Base-by-base conservation (phyloP, 2,329 filamentous ascomycete genomes). In the Epichloe festucae region DNA sequence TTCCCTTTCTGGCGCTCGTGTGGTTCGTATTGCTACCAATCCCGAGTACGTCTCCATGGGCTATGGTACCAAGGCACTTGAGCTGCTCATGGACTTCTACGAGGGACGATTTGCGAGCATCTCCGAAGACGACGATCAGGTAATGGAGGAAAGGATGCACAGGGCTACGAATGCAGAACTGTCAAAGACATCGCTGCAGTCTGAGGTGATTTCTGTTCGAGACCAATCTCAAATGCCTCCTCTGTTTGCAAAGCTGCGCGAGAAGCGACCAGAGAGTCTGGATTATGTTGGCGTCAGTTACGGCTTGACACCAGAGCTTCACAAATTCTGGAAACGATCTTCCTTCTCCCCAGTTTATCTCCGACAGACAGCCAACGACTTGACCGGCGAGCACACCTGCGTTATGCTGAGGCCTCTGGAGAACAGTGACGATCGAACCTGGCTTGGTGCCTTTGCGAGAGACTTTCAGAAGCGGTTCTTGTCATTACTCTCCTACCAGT, bases 241-340 rank as follows among this genome's bases (percentile, higher is more conserved):
- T 0, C 76, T 98, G 2, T 97, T 98, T 62, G 80, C 89, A 11
- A 91, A 90, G 60, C 75, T 98, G 34, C 81, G 85, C 0, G 89
- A 98, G 69, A 82, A 87, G 57, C 83, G 82, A 52, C 85, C 93
- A 0, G 84, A 87, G 44, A 72, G 73, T 5, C 80, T 98, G 6
- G 93, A 98, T 69, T 98, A 97, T 63, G 69, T 98, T 15, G 93
- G 94, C 63, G 94, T 98, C 48, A 95, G 88, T 62, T 98, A 95
- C 65, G 94, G 93, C 50, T 74, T 98, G 52, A 98, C 93, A 0
- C 76, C 83, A 40, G 77, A 81, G 14, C 80, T 98, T 14, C 93
- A 95, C 72, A 94, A 88, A 63, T 98, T 98, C 75, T 98, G 93
- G 93, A 95, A 96, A 70, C 85, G 87, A 38, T 81, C 85, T 15